Evolutionary conservation across 305 asterid genomes (phyloP).

Genomic region (Fraxinus greggii): DNA sequence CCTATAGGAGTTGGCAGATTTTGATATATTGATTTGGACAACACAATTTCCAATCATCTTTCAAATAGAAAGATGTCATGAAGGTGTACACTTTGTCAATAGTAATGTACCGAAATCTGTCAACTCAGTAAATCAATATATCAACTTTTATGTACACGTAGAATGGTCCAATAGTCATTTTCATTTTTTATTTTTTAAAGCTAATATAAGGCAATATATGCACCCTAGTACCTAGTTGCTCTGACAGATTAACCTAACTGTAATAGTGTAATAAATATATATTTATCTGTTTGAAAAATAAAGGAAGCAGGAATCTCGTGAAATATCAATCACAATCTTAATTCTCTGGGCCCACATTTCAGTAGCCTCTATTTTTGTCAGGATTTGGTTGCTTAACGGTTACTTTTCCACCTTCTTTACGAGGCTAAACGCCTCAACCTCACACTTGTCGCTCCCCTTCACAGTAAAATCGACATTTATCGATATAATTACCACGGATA

Average conservation of each 20-base stretch:
- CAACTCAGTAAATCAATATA: no score
- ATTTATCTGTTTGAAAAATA: background rate
- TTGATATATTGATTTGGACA: no score
- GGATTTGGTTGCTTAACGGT: slow-evolving; percentile 8
- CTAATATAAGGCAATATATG: background rate
- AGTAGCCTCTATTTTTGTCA: slow-evolving; percentile 5
- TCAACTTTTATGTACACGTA: no score
- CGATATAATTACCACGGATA: no score
- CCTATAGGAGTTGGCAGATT: no score
- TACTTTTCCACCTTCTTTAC: background rate
- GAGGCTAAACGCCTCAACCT: background rate
- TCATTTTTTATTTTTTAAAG: no score
- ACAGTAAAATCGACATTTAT: background rate
- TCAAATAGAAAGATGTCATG: no score
- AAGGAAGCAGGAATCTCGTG: slow-evolving; percentile 26
- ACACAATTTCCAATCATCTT: no score
- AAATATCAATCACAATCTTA: slow-evolving; percentile 26
- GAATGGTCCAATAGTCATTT: no score
- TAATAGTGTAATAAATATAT: background rate
- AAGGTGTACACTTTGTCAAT: no score
- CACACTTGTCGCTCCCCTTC: background rate
- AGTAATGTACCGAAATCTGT: no score
- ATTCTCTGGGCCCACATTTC: slow-evolving; percentile 20
- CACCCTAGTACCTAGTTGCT: background rate
- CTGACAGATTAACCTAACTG: background rate